Percentiles rank a stretch among this genome's conserved stretches.
These are phyloP conservation scores for Aspergillus sp. DNA, from an alignment of 2,329 filamentous ascomycete species.

Conservation along the genomic window DNA sequence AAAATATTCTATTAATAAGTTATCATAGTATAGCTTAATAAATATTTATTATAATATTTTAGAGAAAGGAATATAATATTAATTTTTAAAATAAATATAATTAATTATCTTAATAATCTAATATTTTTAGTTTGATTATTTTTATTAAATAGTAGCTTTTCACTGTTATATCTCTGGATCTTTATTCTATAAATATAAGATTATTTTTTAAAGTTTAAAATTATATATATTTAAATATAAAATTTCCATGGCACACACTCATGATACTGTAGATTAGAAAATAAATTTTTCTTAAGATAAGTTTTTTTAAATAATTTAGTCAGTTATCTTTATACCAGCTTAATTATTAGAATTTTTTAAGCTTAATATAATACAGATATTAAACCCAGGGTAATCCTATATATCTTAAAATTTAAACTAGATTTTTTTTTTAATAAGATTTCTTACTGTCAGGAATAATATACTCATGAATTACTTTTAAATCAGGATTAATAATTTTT, in stretches of 20 bases:
- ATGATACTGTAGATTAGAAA: neutral
- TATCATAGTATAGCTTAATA: neutral
- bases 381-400: too few species aligned
- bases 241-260: neutral
- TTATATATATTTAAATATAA: neutral
- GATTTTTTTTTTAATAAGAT: too few species aligned
- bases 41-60: neutral
- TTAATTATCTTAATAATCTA: neutral
- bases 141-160: neutral
- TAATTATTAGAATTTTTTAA: too few species aligned
- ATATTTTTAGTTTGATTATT: neutral
- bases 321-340: too few species aligned
- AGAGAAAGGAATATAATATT: neutral
- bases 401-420: too few species aligned
- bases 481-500: neutral
- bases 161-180: neutral
- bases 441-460: too few species aligned
- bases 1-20: neutral
- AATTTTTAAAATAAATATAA: neutral
- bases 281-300: neutral
- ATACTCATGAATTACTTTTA: neutral
- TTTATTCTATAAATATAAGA: neutral
- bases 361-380: too few species aligned
- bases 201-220: neutral
- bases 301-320: too few species aligned